These are phyloP conservation scores for Somion occarium DNA, from an alignment of 1,284 basidiomycete genomes.

Conservation along the genomic window DNA sequence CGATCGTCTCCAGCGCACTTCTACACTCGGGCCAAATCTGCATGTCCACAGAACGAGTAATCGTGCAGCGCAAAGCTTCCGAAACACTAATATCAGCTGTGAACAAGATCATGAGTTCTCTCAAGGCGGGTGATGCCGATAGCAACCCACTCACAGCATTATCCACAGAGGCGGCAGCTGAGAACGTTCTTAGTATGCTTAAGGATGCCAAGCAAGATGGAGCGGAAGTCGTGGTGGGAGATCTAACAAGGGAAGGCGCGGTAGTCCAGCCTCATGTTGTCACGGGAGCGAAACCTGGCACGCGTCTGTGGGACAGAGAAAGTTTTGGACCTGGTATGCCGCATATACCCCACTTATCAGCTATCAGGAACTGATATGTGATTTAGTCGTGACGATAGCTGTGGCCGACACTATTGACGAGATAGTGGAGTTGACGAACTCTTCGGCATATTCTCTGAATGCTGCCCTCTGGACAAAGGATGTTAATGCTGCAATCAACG, in stretches of 20 bases:
- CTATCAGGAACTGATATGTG: background rate
- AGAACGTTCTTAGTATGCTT: constrained; percentile 1
- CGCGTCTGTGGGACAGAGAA: constrained; percentile 4
- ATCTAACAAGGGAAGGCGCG: constrained; percentile 30
- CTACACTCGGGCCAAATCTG: background rate
- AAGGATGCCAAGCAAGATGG: constrained; percentile 1
- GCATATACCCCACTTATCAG: constrained; percentile 3
- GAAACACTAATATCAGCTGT: background rate
- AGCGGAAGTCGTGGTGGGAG: background rate
- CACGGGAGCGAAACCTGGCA: background rate
- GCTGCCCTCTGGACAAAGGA: constrained; percentile 53
- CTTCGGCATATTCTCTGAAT: constrained; percentile 48
- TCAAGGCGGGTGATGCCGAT: background rate
- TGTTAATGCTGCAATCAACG: constrained; percentile 39
- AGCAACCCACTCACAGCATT: background rate
- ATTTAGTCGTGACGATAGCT: constrained; percentile 34
- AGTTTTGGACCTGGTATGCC: constrained; percentile 5
- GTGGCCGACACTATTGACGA: constrained; percentile 47
- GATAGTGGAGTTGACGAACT: constrained; percentile 50
- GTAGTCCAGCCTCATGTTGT: constrained; percentile 2
- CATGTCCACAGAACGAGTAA: background rate
- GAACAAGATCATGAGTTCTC: background rate
- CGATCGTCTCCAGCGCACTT: background rate
- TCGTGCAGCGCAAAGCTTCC: constrained; percentile 1
- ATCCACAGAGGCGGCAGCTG: background rate